Evolutionary conservation across 345 rosid species (phyloP).

Genomic region (Luvunga scandens): DNA sequence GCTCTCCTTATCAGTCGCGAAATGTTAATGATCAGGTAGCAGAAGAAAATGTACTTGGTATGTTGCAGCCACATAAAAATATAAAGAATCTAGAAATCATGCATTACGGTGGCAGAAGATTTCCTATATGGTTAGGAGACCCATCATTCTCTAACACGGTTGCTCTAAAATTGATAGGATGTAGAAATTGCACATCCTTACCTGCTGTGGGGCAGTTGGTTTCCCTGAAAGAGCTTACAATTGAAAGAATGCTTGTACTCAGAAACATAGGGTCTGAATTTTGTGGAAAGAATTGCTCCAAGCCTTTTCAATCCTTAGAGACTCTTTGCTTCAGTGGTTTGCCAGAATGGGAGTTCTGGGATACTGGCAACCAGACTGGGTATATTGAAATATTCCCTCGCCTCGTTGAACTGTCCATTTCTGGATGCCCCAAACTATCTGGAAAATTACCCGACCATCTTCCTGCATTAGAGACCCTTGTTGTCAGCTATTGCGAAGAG

Average conservation of each 20-base stretch:
- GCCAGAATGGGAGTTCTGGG: background rate
- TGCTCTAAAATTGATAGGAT: background rate
- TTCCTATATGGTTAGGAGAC: background rate
- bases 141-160: background rate
- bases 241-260: background rate
- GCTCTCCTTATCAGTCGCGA: background rate
- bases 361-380: background rate
- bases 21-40: background rate
- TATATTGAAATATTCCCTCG: background rate
- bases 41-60: background rate
- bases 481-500: background rate
- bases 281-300: background rate
- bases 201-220: background rate
- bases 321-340: background rate
- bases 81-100: background rate
- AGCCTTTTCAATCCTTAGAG: background rate
- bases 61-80: background rate
- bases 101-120: background rate
- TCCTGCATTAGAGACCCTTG: background rate
- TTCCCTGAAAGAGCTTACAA: background rate
- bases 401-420: background rate
- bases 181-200: background rate
- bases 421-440: accelerated
- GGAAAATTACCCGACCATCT: background rate
- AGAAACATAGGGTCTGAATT: background rate